Evolutionary conservation across 2,329 filamentous ascomycete species (phyloP).

Genomic region (Lasiodiplodia citricola): DNA sequence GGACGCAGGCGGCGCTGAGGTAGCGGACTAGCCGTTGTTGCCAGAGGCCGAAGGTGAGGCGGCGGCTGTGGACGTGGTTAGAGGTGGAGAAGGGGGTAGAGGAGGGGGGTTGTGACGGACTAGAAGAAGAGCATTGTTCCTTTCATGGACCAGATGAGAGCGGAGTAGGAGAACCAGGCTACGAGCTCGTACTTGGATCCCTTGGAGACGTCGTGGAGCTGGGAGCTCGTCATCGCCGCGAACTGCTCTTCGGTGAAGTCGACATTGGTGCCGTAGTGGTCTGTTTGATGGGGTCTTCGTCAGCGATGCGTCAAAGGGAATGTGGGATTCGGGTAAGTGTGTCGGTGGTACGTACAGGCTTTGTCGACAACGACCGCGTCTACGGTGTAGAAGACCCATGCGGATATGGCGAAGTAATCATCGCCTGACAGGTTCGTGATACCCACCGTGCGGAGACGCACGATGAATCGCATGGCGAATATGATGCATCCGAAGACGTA

Average conservation of each 20-base stretch:
- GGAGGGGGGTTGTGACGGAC: not conserved
- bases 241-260: not conserved
- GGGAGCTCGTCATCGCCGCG: not conserved
- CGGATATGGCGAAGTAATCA: conserved; percentile 44
- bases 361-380: conserved; percentile 1
- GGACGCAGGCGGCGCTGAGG: conserved; percentile 27
- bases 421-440: conserved; percentile 46
- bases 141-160: conserved; percentile 44
- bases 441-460: conserved; percentile 47
- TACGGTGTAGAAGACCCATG: not conserved
- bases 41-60: conserved; percentile 1
- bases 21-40: not conserved
- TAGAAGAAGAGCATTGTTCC: conserved; percentile 39
- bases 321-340: not conserved
- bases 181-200: not conserved
- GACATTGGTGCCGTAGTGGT: conserved; percentile 6
- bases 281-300: not conserved
- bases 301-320: too few relatives aligned
- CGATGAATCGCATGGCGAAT: conserved; percentile 37
- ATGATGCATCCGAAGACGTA: not conserved
- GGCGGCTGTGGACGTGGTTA: conserved; percentile 34
- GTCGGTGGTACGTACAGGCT: not conserved
- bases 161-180: conserved; percentile 36
- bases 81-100: conserved; percentile 24
- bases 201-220: not conserved